Base-by-base conservation (phyloP, 2,329 filamentous ascomycete genomes). In the Alternaria sp. region DNA sequence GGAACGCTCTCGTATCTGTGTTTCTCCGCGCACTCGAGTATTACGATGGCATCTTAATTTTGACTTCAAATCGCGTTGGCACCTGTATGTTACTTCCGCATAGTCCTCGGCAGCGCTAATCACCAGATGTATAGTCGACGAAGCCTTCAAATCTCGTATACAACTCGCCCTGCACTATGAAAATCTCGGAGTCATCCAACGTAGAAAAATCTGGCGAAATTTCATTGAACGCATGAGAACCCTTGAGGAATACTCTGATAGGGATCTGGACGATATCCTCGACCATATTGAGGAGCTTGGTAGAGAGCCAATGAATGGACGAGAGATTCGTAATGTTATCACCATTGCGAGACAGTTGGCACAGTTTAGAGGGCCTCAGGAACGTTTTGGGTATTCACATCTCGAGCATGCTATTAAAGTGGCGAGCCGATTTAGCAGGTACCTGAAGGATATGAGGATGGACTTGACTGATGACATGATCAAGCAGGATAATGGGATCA, bases 291-390 rank as follows among this genome's bases (percentile, higher is more conserved):
- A 41, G 0, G 18, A 41, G 1, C 18, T 22, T 2, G 3, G 34
- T 2, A 18, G 1, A 0, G 12, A 36, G 1, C 28, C 12, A 0
- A 36, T 16, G 32, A 20, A 40, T 5, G 38, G n/a, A 10, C 38
- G 38, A 11, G 16, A 40, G 1, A 40, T 18, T 1, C 38, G 38
- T 1, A 40, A 40, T 2, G 38, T 2, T 0, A 40, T 40, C 18
- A 20, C 38, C 0, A 40, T 20, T 2, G 38, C 16, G 3, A 1
- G 38, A 1, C 38, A 40, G 2, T 11, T 40, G 1, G 38, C 16
- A 0, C 0, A 40, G 2, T 40, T 40, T 2, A n/a, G 18, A 5
- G 18, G 0, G 3, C 9, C n/a, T n/a, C n/a, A n/a, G n/a, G n/a
- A 20, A 20, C 0, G 8, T 1, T 40, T 40, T 0, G 2, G 1